phyloP scores from a whole-genome alignment of 202 grass and related monocot species.

The Eragrostis tef region DNA sequence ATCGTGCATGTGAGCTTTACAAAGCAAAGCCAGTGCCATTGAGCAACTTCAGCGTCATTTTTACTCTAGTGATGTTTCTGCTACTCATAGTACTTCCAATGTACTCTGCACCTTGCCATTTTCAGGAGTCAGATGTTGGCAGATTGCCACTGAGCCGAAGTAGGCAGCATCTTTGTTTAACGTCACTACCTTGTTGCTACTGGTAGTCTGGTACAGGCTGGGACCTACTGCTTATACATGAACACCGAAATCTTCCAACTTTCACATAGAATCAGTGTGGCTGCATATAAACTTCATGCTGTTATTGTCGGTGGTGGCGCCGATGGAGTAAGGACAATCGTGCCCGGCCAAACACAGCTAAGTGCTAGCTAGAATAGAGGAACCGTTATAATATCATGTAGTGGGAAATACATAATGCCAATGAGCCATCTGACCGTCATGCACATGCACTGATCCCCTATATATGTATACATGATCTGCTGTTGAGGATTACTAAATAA shows the following conservation, averaged over 20 bases:
- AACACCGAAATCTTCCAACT: slow-evolving; percentile 7
- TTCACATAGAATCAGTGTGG: slow-evolving; percentile 4
- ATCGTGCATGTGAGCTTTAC: slow-evolving; percentile 29
- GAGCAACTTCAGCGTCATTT: background rate
- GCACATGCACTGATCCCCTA: slow-evolving; percentile 8
- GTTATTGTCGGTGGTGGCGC: slow-evolving; percentile 35
- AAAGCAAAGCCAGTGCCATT: background rate
- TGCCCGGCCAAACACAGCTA: slow-evolving; percentile 33
- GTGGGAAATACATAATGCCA: slow-evolving; percentile 4
- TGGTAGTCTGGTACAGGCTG: background rate
- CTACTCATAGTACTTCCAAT: background rate
- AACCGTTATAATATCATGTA: slow-evolving; percentile 22
- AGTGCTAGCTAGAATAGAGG: slow-evolving; percentile 17
- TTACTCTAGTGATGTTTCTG: slow-evolving; percentile 3
- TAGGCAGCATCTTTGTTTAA: background rate
- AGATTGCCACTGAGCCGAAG: background rate
- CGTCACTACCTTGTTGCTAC: background rate
- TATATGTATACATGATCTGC: background rate
- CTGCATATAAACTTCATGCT: background rate
- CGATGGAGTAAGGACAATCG: slow-evolving; percentile 1
- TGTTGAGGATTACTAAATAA: background rate
- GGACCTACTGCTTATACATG: background rate
- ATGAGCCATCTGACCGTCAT: slow-evolving; percentile 21
- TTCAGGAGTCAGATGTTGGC: slow-evolving; percentile 20
- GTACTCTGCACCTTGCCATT: background rate